Percentiles rank a stretch among this genome's conserved stretches.
Evolutionary conservation across 2,329 filamentous ascomycete genomes (phyloP).

Genomic region (Hypoxylon rubiginosum): DNA sequence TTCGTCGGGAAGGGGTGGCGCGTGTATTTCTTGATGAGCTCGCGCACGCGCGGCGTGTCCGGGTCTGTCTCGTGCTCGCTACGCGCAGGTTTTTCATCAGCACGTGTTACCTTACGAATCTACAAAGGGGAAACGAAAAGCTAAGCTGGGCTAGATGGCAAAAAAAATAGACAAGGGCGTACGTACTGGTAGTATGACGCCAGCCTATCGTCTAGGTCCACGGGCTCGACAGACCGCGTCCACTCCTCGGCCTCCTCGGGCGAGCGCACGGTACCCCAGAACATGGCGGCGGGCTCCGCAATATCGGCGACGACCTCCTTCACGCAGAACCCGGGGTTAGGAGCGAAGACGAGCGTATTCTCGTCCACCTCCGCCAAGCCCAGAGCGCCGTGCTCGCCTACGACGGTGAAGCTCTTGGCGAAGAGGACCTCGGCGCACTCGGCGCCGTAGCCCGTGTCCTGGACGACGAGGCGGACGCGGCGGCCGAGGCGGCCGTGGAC

Average conservation of each 20-base stretch:
- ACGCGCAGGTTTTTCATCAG: neutral
- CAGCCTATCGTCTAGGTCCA: conserved; percentile 13
- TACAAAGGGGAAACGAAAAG: neutral
- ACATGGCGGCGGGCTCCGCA: conserved; percentile 40
- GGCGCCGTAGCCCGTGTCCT: conserved; percentile 33
- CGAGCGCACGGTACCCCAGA: conserved; percentile 30
- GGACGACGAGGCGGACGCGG: conserved; percentile 28
- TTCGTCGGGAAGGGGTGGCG: conserved; percentile 18
- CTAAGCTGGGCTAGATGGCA: neutral
- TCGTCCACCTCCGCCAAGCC: conserved; percentile 35
- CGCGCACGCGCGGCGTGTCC: conserved; percentile 32
- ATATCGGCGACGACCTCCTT: conserved; percentile 40
- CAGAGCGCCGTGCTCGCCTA: conserved; percentile 28
- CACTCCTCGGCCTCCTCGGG: conserved; percentile 14
- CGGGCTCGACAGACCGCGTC: neutral
- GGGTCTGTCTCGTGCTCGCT: conserved; percentile 7
- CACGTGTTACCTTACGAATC: neutral
- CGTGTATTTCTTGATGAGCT: conserved; percentile 22
- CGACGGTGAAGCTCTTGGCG: conserved; percentile 22
- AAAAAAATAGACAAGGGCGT: no score
- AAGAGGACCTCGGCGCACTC: conserved; percentile 30
- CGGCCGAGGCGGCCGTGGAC: conserved; percentile 24
- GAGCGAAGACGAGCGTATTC: conserved; percentile 37
- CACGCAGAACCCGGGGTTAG: conserved; percentile 18
- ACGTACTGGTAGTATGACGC: conserved; percentile 20